These are phyloP conservation scores for Pugionium cornutum DNA, from an alignment of 345 rosid genomes.

Conservation along the genomic window DNA sequence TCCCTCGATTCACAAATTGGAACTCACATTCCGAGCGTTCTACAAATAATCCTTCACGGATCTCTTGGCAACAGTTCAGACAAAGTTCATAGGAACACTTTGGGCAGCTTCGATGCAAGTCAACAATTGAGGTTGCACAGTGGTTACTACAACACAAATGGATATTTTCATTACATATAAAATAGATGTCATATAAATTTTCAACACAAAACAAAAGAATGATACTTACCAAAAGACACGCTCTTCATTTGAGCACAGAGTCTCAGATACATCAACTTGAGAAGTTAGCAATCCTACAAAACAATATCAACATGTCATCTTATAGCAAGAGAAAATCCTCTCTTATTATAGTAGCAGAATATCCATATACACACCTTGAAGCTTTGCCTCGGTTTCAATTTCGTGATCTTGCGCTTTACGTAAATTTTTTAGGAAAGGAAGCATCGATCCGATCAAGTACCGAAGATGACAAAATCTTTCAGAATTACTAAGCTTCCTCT, in stretches of 20 bases:
- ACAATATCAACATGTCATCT: constrained; percentile 2
- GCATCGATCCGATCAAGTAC: constrained; percentile 54
- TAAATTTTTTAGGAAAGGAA: constrained; percentile 64
- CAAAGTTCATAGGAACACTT: constrained; percentile 80
- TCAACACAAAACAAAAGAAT: constrained; percentile 8
- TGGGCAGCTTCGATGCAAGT: constrained; percentile 82
- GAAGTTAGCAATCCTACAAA: constrained; percentile 38
- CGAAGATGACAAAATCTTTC: constrained; percentile 59
- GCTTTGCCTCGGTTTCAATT: constrained; percentile 55
- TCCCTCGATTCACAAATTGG: constrained; percentile 54
- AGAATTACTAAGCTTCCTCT: constrained; percentile 40
- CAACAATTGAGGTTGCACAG: constrained; percentile 92
- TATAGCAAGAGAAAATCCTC: constrained; percentile 8
- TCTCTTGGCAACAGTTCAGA: constrained; percentile 80
- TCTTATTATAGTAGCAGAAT: constrained; percentile 15
- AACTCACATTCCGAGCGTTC: constrained; percentile 48
- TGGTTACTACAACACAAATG: constrained; percentile 55
- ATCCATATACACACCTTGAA: constrained; percentile 49
- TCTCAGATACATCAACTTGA: constrained; percentile 48
- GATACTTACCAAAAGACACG: constrained; percentile 74
- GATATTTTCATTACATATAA: not conserved
- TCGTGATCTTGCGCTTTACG: constrained; percentile 60
- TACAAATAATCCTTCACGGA: constrained; percentile 54
- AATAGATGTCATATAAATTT: not conserved
- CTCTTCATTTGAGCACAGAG: constrained; percentile 61